These are phyloP conservation scores for Boletellus deceptivus DNA, from an alignment of 1,284 basidiomycete species.

Conservation along the genomic window DNA sequence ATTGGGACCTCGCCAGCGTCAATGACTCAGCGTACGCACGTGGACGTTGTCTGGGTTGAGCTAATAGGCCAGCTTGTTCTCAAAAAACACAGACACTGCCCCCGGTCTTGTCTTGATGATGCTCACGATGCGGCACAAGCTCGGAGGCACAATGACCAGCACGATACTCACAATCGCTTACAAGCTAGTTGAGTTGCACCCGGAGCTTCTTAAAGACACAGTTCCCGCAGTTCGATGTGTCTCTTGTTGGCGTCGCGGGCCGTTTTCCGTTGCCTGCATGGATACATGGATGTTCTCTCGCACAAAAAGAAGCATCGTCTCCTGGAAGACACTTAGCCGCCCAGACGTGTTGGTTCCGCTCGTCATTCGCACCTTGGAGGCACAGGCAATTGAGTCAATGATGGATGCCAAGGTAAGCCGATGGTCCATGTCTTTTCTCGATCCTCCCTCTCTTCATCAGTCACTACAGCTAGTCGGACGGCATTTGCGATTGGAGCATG, in stretches of 20 bases:
- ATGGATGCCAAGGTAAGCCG: constrained; percentile 5
- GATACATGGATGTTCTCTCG: neutral
- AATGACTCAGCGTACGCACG: constrained; percentile 64
- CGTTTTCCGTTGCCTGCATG: constrained; percentile 32
- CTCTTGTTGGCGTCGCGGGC: constrained; percentile 39
- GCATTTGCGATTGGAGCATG: constrained; percentile 10
- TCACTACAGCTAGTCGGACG: neutral
- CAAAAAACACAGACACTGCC: neutral
- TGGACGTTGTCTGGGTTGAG: constrained; percentile 54
- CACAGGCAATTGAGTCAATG: neutral
- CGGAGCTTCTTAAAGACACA: constrained; percentile 40
- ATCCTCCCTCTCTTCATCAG: neutral
- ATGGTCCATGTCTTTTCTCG: constrained; percentile 26
- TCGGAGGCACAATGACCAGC: constrained; percentile 50
- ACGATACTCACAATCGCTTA: constrained; percentile 49
- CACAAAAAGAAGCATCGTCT: neutral
- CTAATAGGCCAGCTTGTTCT: constrained; percentile 12
- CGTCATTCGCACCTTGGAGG: constrained; percentile 6
- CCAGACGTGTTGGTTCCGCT: constrained; percentile 20
- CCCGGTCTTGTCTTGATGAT: constrained; percentile 6
- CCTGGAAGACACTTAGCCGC: neutral
- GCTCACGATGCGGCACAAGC: constrained; percentile 37
- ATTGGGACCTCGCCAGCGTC: constrained; percentile 42
- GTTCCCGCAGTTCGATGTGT: constrained; percentile 29
- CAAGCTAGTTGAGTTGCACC: constrained; percentile 37